Conservation (phyloP, 495 filamentous ascomycete genomes). For the Hypoxylon trugodes region DNA sequence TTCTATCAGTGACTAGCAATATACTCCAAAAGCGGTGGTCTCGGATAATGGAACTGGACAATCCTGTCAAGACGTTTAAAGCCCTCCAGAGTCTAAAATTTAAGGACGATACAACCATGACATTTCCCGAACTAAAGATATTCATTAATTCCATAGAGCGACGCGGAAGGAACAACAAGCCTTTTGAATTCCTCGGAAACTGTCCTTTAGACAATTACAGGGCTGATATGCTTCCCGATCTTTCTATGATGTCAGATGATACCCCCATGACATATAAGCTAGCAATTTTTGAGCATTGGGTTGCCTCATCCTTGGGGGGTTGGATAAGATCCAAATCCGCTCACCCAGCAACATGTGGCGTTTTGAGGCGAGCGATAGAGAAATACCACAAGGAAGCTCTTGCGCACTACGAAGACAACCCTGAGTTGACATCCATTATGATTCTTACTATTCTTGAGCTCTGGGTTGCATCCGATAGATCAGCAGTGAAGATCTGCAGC, state of each 20-base stretch:
- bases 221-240: neutral
- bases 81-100: neutral
- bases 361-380: conserved; percentile 27
- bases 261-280: neutral
- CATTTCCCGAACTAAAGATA: neutral
- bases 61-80: neutral
- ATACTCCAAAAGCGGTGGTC: conserved; percentile 14
- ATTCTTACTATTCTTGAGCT: conserved; percentile 67
- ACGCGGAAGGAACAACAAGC: neutral
- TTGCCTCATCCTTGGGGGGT: conserved; percentile 20
- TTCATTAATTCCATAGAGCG: conserved; percentile 1
- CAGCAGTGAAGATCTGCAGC: conserved; percentile 48
- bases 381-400: conserved; percentile 38
- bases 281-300: conserved; percentile 30
- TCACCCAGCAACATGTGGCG: neutral
- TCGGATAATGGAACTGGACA: conserved; percentile 3
- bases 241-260: neutral
- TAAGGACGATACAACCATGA: conserved; percentile 3
- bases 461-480: conserved; percentile 69
- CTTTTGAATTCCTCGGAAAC: neutral
- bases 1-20: neutral
- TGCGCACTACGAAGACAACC: conserved; percentile 50
- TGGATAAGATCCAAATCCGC: neutral
- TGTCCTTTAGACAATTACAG: neutral
- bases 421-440: conserved; percentile 66